Evolutionary conservation across 306 rosid species (phyloP).

Genomic region (Rubus parviflorus): DNA sequence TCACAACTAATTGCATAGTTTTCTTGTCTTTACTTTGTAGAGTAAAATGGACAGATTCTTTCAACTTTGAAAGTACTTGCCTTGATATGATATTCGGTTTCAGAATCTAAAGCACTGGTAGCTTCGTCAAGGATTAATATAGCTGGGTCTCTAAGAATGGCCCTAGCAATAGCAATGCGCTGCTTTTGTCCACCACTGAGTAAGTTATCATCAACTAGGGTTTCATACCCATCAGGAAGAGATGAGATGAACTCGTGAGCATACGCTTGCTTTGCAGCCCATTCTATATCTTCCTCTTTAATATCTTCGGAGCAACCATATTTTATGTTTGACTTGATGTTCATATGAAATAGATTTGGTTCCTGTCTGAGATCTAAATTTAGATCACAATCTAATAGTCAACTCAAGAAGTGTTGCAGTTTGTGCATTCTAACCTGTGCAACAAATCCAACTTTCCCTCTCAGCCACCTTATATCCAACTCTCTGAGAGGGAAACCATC

Average conservation of each 20-base stretch:
- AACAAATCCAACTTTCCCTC: constrained; percentile 46
- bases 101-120: constrained; percentile 54
- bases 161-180: constrained; percentile 53
- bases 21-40: background rate
- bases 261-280: constrained; percentile 45
- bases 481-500: constrained; percentile 41
- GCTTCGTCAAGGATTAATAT: constrained; percentile 52
- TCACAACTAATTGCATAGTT: background rate
- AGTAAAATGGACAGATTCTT: background rate
- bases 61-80: constrained; percentile 21
- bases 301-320: constrained; percentile 38
- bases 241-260: constrained; percentile 46
- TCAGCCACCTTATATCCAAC: constrained; percentile 49
- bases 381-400: constrained; percentile 6
- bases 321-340: constrained; percentile 43
- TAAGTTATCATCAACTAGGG: constrained; percentile 46
- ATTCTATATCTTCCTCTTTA: constrained; percentile 40
- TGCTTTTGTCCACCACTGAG: constrained; percentile 57
- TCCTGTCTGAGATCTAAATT: constrained; percentile 40
- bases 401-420: constrained; percentile 1
- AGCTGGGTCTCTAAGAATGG: constrained; percentile 52
- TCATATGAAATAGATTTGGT: constrained; percentile 48
- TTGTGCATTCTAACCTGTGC: constrained; percentile 37
- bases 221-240: constrained; percentile 47
- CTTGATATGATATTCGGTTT: constrained; percentile 40